Conservation (phyloP, 495 filamentous ascomycete species). For the Lophiotrema nucula region DNA sequence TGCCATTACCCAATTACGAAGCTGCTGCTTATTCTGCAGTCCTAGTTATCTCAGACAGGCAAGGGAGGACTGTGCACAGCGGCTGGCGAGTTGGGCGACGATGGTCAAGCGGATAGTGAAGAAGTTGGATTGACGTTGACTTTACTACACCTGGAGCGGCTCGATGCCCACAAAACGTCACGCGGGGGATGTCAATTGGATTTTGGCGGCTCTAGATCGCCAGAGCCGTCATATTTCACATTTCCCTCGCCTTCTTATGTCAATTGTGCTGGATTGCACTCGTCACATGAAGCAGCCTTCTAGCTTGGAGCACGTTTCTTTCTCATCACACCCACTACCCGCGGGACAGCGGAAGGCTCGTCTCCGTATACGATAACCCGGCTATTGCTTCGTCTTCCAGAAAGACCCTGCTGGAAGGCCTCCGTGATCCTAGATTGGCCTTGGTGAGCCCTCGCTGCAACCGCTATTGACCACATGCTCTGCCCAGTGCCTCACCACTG, state of each 20-base stretch:
- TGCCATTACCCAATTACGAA: conserved; percentile 21
- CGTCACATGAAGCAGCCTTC: not conserved
- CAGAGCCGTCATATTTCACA: conserved; percentile 13
- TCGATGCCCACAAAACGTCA: too few relatives aligned
- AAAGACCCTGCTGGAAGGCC: too few relatives aligned
- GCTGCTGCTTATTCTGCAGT: conserved; percentile 21
- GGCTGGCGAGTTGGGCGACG: not conserved
- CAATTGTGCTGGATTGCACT: not conserved
- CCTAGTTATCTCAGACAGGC: conserved; percentile 10
- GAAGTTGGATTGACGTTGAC: conserved; percentile 16
- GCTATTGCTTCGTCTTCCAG: too few relatives aligned
- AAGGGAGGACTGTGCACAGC: not conserved
- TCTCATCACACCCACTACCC: not conserved
- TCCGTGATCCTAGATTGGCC: not conserved
- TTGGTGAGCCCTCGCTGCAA: not conserved
- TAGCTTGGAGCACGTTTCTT: too few relatives aligned
- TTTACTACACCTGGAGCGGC: conserved; percentile 4
- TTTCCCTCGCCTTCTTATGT: not conserved
- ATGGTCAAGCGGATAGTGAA: conserved; percentile 1
- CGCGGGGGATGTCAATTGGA: conserved; percentile 23
- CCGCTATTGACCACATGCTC: not conserved
- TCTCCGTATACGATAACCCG: not conserved
- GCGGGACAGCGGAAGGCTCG: not conserved
- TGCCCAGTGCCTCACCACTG: conserved; percentile 14
- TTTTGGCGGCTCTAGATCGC: conserved; percentile 16